phyloP scores from a whole-genome alignment of 2,329 filamentous ascomycete genomes.

The Penicillium hesseltinei region DNA sequence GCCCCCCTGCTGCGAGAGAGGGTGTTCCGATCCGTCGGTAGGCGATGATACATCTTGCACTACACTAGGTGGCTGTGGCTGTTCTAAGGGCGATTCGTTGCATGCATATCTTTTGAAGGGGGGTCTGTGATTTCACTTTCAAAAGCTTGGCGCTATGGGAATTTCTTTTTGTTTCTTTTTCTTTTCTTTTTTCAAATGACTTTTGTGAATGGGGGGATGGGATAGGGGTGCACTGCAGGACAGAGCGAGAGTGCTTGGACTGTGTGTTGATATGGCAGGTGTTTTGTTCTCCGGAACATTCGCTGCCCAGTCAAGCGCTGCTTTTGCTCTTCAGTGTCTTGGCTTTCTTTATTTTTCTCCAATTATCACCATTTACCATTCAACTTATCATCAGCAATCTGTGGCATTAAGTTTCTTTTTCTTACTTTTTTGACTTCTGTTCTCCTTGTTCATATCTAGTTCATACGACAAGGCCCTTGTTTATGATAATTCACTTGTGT shows the following conservation, averaged over 20 bases:
- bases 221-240: slow-evolving; percentile 21
- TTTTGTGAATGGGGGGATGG: background rate
- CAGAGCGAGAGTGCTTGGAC: slow-evolving; percentile 14
- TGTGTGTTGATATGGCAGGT: background rate
- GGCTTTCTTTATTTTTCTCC: slow-evolving; percentile 7
- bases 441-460: slow-evolving; percentile 1
- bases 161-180: slow-evolving; percentile 10
- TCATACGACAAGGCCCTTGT: background rate
- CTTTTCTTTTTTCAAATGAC: background rate
- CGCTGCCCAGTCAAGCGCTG: background rate
- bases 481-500: background rate
- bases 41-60: slow-evolving; percentile 19
- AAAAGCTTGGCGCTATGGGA: slow-evolving; percentile 39
- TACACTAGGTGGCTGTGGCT: slow-evolving; percentile 7
- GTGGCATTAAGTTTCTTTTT: background rate
- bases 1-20: slow-evolving; percentile 48
- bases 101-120: slow-evolving; percentile 14
- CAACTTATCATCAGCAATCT: background rate
- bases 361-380: slow-evolving; percentile 10
- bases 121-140: slow-evolving; percentile 22
- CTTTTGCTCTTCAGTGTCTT: background rate
- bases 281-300: background rate
- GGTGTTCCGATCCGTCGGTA: slow-evolving; percentile 66
- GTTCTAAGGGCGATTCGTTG: slow-evolving; percentile 9
- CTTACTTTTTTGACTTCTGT: background rate